Evolutionary conservation across 192 early-diverging fungal species (phyloP), one percentile per base, ranked within the genome.

Genomic region (Hyaloraphidium curvatum): DNA sequence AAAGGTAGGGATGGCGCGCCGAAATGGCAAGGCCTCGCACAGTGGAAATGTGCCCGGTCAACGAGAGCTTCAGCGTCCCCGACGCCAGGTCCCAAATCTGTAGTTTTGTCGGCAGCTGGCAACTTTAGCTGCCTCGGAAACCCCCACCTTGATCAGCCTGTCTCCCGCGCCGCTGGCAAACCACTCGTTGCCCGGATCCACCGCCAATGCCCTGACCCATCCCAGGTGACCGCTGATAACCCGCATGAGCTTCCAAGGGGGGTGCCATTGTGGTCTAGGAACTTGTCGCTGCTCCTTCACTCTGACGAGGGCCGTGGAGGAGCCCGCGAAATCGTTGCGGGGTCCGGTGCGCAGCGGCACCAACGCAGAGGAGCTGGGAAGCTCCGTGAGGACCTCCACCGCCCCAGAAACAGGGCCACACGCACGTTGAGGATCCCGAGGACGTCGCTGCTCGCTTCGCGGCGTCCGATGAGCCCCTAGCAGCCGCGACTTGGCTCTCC

Each of bases 31-130:
- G 71, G 2, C 92, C 92, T 30, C 92, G 83, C 2, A 99, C 90
- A 11, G 86, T 78, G 22, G 88, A 82, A 58, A 99, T 91, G 64
- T 99, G 95, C 16, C 92, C 92, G 2, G 95, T 99, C 30, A 99
- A 68, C 19, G 95, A 86, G 31, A 99, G 71, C 60, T 87, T 91
- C 40, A 99, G 70, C 0, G 84, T 88, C 19, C 95, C 95, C 0
- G 92, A 94, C 1, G 95, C 95, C 62, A 99, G 64, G 67, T 99
- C 95, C 95, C 95, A 96, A 61, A 98, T 93, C 81, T 86, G 58
- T 21, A 14, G 22, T 0, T 7, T 52, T 31, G 19, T 31, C 19
- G 5, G 26, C 1, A 2, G 33, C 19, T 52, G 28, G 27, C 23
- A 3, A 52, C 4, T 3, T 22, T 22, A 31, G 3, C 3, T 50